These are phyloP conservation scores for Byssoonygena ceratinophila DNA, from an alignment of 2,329 filamentous ascomycete species.

Conservation along the genomic window DNA sequence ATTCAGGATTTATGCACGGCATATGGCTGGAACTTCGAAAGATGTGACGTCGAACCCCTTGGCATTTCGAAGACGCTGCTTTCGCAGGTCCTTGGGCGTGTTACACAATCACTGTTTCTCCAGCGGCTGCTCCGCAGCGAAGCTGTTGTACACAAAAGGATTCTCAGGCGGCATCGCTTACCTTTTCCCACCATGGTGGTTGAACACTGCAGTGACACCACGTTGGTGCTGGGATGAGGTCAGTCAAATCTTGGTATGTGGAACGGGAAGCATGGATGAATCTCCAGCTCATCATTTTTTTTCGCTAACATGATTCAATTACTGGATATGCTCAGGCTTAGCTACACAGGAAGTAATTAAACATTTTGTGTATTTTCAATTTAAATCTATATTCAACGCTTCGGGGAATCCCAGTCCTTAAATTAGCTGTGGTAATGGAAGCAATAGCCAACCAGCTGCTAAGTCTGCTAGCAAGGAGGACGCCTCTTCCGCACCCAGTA, in stretches of 20 bases:
- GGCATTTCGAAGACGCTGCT: neutral
- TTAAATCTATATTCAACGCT: neutral
- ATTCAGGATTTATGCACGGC: neutral
- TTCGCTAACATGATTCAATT: neutral
- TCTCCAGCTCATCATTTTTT: neutral
- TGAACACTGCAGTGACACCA: slow-evolving; percentile 9
- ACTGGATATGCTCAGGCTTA: neutral
- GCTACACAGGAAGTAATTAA: neutral
- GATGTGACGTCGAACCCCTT: slow-evolving; percentile 5
- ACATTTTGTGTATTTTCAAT: neutral
- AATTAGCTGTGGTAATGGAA: neutral
- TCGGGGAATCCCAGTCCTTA: neutral
- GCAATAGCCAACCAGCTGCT: neutral
- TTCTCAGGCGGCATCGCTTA: slow-evolving; percentile 4
- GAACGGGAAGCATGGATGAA: neutral
- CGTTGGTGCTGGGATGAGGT: slow-evolving; percentile 7
- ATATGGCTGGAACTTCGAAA: neutral
- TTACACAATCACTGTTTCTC: neutral
- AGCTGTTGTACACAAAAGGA: neutral
- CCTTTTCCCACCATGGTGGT: slow-evolving; percentile 11
- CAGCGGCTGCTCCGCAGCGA: slow-evolving; percentile 3
- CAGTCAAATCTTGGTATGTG: neutral
- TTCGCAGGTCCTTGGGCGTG: neutral
- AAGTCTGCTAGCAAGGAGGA: neutral
- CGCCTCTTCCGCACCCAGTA: no score